phyloP scores from a whole-genome alignment of 176 grass and related monocot genomes.

The bread wheat (Triticum aestivum) region IWGSC_CS_RefSeq_v2.1 NC_057801.1:233478908-233479407 shows the following conservation, averaged over 20 bases:
- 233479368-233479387: constrained; percentile 27
- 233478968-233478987: constrained; percentile 29
- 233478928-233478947: constrained; percentile 30
- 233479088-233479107: constrained; percentile 28
- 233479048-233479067: constrained; percentile 18
- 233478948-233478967: constrained; percentile 40
- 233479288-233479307: constrained; percentile 30
- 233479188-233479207: constrained; percentile 47
- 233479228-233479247: constrained; percentile 27
- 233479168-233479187: constrained; percentile 43
- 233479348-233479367: constrained; percentile 10
- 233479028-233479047: constrained; percentile 47
- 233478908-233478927: constrained; percentile 42
- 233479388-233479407: constrained; percentile 31
- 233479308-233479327: constrained; percentile 39
- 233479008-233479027: constrained; percentile 27
- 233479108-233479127: constrained; percentile 48
- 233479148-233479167: constrained; percentile 41
- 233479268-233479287: constrained; percentile 43
- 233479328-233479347: constrained; percentile 40
- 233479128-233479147: constrained; percentile 34
- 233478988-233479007: constrained; percentile 54
- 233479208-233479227: constrained; percentile 38
- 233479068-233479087: constrained; percentile 35
- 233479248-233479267: constrained; percentile 36